phyloP scores from a whole-genome alignment of 371 early-diverging fungal species.

The Fennellomyces sp. region DNA sequence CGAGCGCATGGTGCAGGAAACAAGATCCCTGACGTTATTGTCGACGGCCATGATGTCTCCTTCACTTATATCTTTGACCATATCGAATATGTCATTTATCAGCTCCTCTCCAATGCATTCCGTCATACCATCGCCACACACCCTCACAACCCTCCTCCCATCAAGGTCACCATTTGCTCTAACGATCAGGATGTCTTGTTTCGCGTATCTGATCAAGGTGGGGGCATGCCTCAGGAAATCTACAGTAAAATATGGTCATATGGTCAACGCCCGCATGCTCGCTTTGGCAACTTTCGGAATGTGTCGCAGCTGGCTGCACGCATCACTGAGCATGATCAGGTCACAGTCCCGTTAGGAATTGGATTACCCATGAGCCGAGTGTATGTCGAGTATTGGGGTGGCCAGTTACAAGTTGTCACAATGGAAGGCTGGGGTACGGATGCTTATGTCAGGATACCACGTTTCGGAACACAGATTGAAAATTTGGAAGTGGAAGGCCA shows the following conservation, averaged over 20 bases:
- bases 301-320: slow-evolving; percentile 62
- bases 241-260: slow-evolving; percentile 75
- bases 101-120: slow-evolving; percentile 79
- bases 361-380: slow-evolving; percentile 84
- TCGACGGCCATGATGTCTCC: slow-evolving; percentile 67
- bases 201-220: slow-evolving; percentile 85
- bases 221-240: slow-evolving; percentile 64
- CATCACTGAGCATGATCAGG: slow-evolving; percentile 52
- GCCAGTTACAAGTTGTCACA: slow-evolving; percentile 61
- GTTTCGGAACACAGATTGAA: slow-evolving; percentile 64
- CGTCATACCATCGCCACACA: slow-evolving; percentile 42
- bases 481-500: slow-evolving; percentile 33
- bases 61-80: slow-evolving; percentile 88
- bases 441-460: slow-evolving; percentile 75
- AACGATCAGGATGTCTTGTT: slow-evolving; percentile 65
- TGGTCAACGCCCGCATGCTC: slow-evolving; percentile 46
- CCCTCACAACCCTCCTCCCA: slow-evolving; percentile 45
- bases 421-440: slow-evolving; percentile 86
- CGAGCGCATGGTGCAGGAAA: slow-evolving; percentile 21
- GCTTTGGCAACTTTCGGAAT: slow-evolving; percentile 61
- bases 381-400: slow-evolving; percentile 85
- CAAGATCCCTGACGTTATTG: slow-evolving; percentile 39
- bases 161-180: slow-evolving; percentile 73
- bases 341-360: slow-evolving; percentile 65
- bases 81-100: slow-evolving; percentile 84